phyloP scores from a whole-genome alignment of 1,284 basidiomycete species.

The Rhodotorula sp. region DNA sequence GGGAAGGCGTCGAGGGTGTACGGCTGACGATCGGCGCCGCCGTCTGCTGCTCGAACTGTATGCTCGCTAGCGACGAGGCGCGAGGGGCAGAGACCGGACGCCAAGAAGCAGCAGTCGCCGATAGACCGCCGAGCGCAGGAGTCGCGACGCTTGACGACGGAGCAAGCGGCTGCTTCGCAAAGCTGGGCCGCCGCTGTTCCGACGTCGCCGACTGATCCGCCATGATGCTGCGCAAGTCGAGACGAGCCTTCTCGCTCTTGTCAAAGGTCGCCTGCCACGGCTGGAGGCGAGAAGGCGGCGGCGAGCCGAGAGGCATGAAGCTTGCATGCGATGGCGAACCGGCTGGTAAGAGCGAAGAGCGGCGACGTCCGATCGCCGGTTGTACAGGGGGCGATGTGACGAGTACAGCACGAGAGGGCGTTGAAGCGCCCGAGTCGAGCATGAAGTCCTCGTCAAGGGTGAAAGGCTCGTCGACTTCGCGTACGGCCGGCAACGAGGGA shows the following conservation, averaged over 20 bases:
- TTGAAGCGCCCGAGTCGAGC: constrained; percentile 25
- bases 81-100: constrained; percentile 18
- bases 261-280: constrained; percentile 26
- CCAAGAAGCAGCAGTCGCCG: constrained; percentile 16
- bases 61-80: neutral
- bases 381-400: constrained; percentile 1
- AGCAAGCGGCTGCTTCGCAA: neutral
- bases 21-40: neutral
- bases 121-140: neutral
- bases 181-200: neutral
- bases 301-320: constrained; percentile 38
- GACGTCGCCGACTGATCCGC: constrained; percentile 51
- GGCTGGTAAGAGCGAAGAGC: constrained; percentile 3
- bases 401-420: constrained; percentile 4
- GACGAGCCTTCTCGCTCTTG: constrained; percentile 4
- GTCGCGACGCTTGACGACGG: neutral
- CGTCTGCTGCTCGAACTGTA: constrained; percentile 6
- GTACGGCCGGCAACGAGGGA: constrained; percentile 26
- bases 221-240: constrained; percentile 82
- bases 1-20: neutral
- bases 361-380: constrained; percentile 38
- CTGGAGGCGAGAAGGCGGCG: constrained; percentile 36
- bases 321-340: constrained; percentile 24
- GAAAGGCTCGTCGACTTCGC: constrained; percentile 50
- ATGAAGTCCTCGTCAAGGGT: constrained; percentile 51